Evolutionary conservation across 805 yeast genomes (phyloP).

Genomic region (Teunomyces pallodes): DNA sequence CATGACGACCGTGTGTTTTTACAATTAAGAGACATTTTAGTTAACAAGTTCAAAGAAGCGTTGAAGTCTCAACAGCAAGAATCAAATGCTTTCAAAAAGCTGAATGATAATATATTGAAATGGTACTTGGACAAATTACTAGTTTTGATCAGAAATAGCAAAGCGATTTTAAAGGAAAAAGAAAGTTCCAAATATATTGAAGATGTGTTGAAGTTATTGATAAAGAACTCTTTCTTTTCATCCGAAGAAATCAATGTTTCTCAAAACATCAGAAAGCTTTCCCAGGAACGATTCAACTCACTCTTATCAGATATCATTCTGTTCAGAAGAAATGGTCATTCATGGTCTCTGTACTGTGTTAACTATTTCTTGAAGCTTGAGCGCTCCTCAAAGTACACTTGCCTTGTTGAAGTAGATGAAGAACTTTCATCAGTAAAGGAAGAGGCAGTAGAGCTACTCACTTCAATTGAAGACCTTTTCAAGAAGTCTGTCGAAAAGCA

Average conservation of each 20-base stretch:
- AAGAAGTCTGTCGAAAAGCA: conserved; percentile 39
- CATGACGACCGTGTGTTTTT: conserved; percentile 13
- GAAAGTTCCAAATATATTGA: conserved; percentile 25
- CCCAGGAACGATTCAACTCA: conserved; percentile 66
- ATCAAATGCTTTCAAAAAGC: conserved; percentile 13
- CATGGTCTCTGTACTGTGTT: conserved; percentile 64
- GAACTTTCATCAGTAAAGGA: conserved; percentile 48
- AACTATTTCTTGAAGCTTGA: conserved; percentile 31
- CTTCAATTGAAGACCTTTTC: conserved; percentile 21
- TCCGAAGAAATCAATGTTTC: conserved; percentile 20
- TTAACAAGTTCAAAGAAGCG: conserved; percentile 22
- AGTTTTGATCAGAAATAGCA: conserved; percentile 49
- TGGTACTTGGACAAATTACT: conserved; percentile 64
- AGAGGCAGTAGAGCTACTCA: conserved; percentile 49
- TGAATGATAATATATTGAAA: conserved; percentile 39
- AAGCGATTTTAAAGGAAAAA: conserved; percentile 20
- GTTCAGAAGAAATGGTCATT: conserved; percentile 40
- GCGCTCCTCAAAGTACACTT: conserved; percentile 14
- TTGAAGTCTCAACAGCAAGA: conserved; percentile 20
- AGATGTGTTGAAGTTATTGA: conserved; percentile 36
- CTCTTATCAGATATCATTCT: conserved; percentile 58
- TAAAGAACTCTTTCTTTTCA: conserved; percentile 42
- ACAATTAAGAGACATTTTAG: conserved; percentile 21
- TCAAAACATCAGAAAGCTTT: conserved; percentile 37
- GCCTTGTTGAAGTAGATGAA: conserved; percentile 52